Evolutionary conservation across 2,329 filamentous ascomycete genomes (phyloP).

Genomic region (Parascedosporium putredinis): DNA sequence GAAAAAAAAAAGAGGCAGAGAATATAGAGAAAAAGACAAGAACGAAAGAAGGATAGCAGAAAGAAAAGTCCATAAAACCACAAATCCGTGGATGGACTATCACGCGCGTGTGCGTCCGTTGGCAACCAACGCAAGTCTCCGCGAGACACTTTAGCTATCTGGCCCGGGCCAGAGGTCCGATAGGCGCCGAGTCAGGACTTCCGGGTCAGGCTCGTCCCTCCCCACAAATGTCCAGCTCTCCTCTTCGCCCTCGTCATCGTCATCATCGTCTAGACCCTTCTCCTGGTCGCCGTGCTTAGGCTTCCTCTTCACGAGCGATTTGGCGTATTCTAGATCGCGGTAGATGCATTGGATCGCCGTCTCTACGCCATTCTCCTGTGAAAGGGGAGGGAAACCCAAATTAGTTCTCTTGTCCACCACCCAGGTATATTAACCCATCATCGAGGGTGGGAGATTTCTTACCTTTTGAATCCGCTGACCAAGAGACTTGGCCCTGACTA

Average conservation of each 20-base stretch:
- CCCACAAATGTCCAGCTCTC: slow-evolving; percentile 91
- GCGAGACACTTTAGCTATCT: not conserved
- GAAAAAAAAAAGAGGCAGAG: not conserved
- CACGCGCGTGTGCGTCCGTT: not conserved
- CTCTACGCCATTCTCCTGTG: slow-evolving; percentile 78
- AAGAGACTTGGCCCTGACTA: slow-evolving; percentile 68
- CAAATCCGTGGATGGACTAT: no score
- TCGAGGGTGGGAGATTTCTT: slow-evolving; percentile 24
- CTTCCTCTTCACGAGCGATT: slow-evolving; percentile 64
- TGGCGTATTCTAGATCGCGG: slow-evolving; percentile 87
- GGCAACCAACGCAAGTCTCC: not conserved
- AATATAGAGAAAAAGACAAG: not conserved
- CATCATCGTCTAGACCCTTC: slow-evolving; percentile 30
- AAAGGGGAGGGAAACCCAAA: slow-evolving; percentile 18
- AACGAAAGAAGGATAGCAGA: no score
- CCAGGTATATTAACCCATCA: not conserved
- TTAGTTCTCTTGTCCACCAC: not conserved
- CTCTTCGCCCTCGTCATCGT: slow-evolving; percentile 54
- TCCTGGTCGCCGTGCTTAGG: slow-evolving; percentile 17
- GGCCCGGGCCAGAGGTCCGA: slow-evolving; percentile 12
- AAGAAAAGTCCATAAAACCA: no score
- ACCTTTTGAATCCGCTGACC: slow-evolving; percentile 83
- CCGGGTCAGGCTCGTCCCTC: slow-evolving; percentile 34
- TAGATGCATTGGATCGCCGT: slow-evolving; percentile 88
- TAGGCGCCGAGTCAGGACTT: slow-evolving; percentile 29